Percentiles rank a stretch among this genome's conserved stretches.
phyloP scores from a whole-genome alignment of 2,329 filamentous ascomycete species.

The Pseudonectria buxi region DNA sequence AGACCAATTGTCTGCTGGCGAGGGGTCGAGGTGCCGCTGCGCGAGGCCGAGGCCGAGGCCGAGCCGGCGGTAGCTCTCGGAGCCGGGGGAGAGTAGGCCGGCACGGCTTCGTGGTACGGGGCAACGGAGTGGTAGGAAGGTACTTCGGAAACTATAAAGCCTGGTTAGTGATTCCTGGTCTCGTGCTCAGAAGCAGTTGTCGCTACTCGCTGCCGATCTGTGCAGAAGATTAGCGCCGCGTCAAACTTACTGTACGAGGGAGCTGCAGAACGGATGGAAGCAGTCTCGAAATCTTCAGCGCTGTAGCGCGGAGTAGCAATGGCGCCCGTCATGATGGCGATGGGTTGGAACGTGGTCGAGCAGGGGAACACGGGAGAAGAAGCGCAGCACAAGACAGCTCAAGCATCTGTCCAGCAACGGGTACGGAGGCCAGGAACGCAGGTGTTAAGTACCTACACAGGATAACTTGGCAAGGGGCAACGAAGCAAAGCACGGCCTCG shows the following conservation, averaged over 20 bases:
- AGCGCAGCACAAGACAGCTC: slow-evolving; percentile 13
- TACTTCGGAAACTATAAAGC: slow-evolving; percentile 50
- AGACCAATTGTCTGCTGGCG: slow-evolving; percentile 37
- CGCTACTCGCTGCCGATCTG: too few relatives aligned
- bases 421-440: slow-evolving; percentile 5
- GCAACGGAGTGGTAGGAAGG: slow-evolving; percentile 57
- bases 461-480: neutral
- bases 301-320: slow-evolving; percentile 29
- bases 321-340: slow-evolving; percentile 25
- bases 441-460: too few relatives aligned
- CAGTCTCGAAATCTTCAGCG: slow-evolving; percentile 57
- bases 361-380: slow-evolving; percentile 13
- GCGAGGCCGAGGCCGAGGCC: slow-evolving; percentile 10
- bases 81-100: slow-evolving; percentile 41
- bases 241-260: slow-evolving; percentile 56
- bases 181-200: slow-evolving; percentile 11
- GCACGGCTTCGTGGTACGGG: slow-evolving; percentile 40
- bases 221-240: slow-evolving; percentile 1
- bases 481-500: neutral
- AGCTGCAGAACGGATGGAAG: slow-evolving; percentile 60
- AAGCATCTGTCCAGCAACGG: slow-evolving; percentile 17
- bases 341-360: slow-evolving; percentile 7
- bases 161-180: slow-evolving; percentile 13
- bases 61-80: slow-evolving; percentile 10
- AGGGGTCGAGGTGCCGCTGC: slow-evolving; percentile 19